Evolutionary conservation across 2,329 filamentous ascomycete genomes (phyloP).

Genomic region (Neonectria sp.): DNA sequence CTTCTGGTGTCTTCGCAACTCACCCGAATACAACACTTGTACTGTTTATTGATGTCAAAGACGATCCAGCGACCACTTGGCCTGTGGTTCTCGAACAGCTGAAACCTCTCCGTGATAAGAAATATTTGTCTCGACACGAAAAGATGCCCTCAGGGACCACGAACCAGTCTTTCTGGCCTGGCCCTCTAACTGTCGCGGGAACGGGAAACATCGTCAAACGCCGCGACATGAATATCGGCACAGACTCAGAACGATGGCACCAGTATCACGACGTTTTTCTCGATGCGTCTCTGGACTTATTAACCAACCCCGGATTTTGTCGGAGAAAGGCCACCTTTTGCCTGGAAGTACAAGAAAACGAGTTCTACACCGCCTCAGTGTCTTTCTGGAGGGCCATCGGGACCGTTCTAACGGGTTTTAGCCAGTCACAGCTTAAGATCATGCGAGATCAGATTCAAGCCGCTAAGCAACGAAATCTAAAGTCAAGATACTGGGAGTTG

Average conservation of each 20-base stretch:
- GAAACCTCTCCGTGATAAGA: constrained; percentile 69
- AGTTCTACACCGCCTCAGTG: constrained; percentile 77
- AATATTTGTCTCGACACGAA: constrained; percentile 69
- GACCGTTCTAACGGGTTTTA: constrained; percentile 55
- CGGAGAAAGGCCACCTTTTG: constrained; percentile 26
- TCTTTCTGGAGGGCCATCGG: constrained; percentile 70
- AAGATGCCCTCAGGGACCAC: constrained; percentile 55
- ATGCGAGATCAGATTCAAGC: constrained; percentile 61
- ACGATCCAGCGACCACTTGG: constrained; percentile 42
- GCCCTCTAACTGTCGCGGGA: constrained; percentile 77
- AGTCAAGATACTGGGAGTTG: constrained; percentile 72
- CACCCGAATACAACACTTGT: constrained; percentile 68
- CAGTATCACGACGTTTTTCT: constrained; percentile 72
- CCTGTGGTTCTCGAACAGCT: constrained; percentile 56
- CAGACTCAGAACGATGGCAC: constrained; percentile 27
- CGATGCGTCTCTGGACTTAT: constrained; percentile 71
- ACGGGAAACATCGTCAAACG: constrained; percentile 66
- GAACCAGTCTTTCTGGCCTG: constrained; percentile 51
- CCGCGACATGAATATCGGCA: constrained; percentile 40
- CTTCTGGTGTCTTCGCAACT: constrained; percentile 68
- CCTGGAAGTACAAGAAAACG: constrained; percentile 51
- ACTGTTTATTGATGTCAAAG: constrained; percentile 80
- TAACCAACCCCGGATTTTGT: constrained; percentile 38
- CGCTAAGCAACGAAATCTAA: constrained; percentile 67
- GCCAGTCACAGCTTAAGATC: constrained; percentile 56